Percentiles rank a stretch among this genome's conserved stretches.
phyloP scores from a whole-genome alignment of 805 yeast genomes.

The Yarrowia sp. region DNA sequence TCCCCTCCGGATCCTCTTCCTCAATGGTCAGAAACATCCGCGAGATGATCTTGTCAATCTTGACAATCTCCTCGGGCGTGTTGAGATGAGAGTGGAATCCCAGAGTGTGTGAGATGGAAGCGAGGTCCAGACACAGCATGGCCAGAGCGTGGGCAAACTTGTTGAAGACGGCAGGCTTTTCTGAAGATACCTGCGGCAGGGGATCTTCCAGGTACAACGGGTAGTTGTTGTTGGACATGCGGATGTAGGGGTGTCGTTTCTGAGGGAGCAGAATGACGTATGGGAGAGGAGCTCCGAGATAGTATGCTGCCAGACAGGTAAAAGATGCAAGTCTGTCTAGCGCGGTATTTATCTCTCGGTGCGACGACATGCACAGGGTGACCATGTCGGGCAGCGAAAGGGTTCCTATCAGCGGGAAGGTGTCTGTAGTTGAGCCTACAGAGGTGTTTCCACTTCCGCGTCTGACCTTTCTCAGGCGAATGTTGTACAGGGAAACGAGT shows the following conservation, averaged over 20 bases:
- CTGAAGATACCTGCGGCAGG: constrained; percentile 3
- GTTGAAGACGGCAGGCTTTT: constrained; percentile 37
- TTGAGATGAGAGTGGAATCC: constrained; percentile 33
- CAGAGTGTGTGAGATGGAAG: constrained; percentile 34
- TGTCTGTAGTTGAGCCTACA: neutral
- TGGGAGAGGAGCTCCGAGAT: constrained; percentile 38
- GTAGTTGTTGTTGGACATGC: constrained; percentile 28
- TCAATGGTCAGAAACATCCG: constrained; percentile 24
- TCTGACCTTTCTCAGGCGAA: constrained; percentile 8
- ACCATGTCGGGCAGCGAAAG: constrained; percentile 10
- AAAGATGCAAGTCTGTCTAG: constrained; percentile 39
- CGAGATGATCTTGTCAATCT: constrained; percentile 33
- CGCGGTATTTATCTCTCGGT: constrained; percentile 34
- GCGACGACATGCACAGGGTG: constrained; percentile 7
- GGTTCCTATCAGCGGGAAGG: neutral
- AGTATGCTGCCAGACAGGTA: constrained; percentile 36
- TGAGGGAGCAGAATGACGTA: constrained; percentile 36
- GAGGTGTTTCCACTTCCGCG: constrained; percentile 8
- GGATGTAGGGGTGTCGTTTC: constrained; percentile 32
- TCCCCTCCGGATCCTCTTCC: neutral
- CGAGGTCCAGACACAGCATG: constrained; percentile 38
- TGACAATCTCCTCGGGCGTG: constrained; percentile 32
- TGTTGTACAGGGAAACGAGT: constrained; percentile 11
- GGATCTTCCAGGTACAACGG: constrained; percentile 21
- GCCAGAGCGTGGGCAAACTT: constrained; percentile 37